Base-by-base conservation (phyloP, 106 monocot species). In the Dendrobium huoshanense region DNA sequence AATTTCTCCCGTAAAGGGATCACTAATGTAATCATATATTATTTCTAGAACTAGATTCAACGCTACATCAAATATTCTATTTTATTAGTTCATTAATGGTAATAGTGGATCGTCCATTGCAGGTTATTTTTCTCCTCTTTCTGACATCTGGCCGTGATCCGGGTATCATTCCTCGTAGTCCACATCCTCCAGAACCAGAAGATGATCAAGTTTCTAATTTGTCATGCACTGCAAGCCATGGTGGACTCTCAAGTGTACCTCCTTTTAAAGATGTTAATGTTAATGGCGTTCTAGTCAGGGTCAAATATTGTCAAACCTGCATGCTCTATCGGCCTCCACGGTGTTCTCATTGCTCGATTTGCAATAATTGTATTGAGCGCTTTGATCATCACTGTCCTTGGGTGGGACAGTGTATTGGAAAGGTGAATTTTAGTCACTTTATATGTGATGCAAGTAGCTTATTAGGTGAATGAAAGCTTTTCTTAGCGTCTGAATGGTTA, bases 111-210 rank as follows among this genome's bases (percentile, higher is more conserved):
- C 24, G 49, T 4, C 49, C 9, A 27, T 75, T 79, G 58, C 87
- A 84, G 87, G 84, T 79, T 68, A 80, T 87, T 75, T 19, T 54
- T 75, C 75, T 87, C 54, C 87, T 87, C n/a, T 81, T 87, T 7
- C 74, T 87, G 9, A 84, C 87, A 20, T 84, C 84, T 44, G 42
- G 84, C 41, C 79, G 84, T 55, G 87, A 87, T 79, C 87, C 87
- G 16, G 87, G 87, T 37, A 87, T 87, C 47, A 31, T 87, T 65
- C 84, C 87, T 55, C 87, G 84, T 79, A 87, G 77, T n/a, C 20
- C 77, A 37, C 59, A 58, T 64, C 80, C 83, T 80, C 86, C 83
- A 47, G 83, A 83, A 48, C 80, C 77, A 47, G 86, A 84, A 77
- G 31, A 55, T 70, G 48, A 77, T 55, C 10, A 54, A 9, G 10